These are phyloP conservation scores for Brassica napus DNA, from an alignment of 345 rosid genomes.

Conservation along the genomic window Da-Ae NC_063440.1:18063001-18063500, in stretches of 20 bases:
- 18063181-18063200: constrained; percentile 26
- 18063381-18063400: constrained; percentile 53
- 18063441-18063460: constrained; percentile 60
- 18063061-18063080: not conserved
- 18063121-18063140: constrained; percentile 40
- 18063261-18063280: constrained; percentile 83
- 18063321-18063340: constrained; percentile 66
- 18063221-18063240: constrained; percentile 63
- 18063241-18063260: constrained; percentile 68
- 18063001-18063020: not conserved
- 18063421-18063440: constrained; percentile 90
- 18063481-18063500: constrained; percentile 52
- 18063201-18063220: constrained; percentile 63
- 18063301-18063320: constrained; percentile 64
- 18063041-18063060: constrained; percentile 17
- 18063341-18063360: constrained; percentile 72
- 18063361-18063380: constrained; percentile 57
- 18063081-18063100: not conserved
- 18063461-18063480: constrained; percentile 45
- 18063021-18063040: constrained; percentile 33
- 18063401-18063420: constrained; percentile 67
- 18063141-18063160: not conserved
- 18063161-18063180: constrained; percentile 14
- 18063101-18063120: constrained; percentile 37
- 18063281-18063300: constrained; percentile 87